Evolutionary conservation across 2,329 filamentous ascomycete species (phyloP), one percentile per base, ranked within the genome.

Genomic region (Aspergillus brasiliensis): DNA sequence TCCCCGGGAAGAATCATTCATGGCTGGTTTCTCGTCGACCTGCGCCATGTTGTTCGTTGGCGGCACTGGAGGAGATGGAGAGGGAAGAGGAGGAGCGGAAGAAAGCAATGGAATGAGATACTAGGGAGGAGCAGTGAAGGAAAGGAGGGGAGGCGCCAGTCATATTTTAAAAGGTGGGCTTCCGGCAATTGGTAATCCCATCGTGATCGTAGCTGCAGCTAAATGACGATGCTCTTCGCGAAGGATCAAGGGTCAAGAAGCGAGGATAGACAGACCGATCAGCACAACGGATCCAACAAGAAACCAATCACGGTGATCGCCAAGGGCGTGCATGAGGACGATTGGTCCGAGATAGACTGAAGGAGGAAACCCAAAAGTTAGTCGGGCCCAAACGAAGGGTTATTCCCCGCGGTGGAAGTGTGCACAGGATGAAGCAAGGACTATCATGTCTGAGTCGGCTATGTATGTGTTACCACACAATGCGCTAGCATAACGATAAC

Each of bases 21-120:
- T 6, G 6, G n/a, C 46, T 11, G 23, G 46, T 28, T 66, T 57
- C 19, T 64, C 62, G 17, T 28, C 56, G 2, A 52, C 64, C 19
- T 67, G 61, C n/a, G 56, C 59, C 58, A 66, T 66, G 21, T 51
- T 65, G 51, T 48, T 15, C n/a, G 5, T 17, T n/a, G 2, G 25
- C 17, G 21, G 19, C 31, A 21, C n/a, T 23, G 8, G n/a, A n/a
- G 19, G 40, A 21, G 19, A 44, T 7, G n/a, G 38, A n/a, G 3
- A 11, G 21, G 23, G 23, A 27, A 17, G 23, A n/a, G 15, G 15
- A 28, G 17, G 15, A 17, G 46, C 25, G n/a, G 15, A 7, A 4
- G 8, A 48, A 46, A 25, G 17, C 25, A 48, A 13, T 17, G 19
- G 17, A 28, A 7, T 27, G 27, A n/a, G 28, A 23, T 27, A n/a